These are phyloP conservation scores for Fragaria ananassa DNA, from an alignment of 306 rosid genomes.

Conservation along the genomic window DNA sequence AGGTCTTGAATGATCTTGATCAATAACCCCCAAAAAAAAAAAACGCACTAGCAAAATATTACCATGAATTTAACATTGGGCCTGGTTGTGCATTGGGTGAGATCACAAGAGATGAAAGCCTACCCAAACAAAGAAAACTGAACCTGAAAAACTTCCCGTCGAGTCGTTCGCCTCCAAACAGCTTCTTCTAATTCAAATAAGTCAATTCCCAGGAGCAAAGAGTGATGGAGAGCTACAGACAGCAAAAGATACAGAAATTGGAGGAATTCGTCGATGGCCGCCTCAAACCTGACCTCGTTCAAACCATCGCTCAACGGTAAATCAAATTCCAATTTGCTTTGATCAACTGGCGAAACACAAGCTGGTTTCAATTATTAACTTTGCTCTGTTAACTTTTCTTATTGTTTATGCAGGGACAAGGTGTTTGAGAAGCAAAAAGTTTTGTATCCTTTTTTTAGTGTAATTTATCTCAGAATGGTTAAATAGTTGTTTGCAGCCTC, in stretches of 20 bases:
- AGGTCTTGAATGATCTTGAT: too few relatives aligned
- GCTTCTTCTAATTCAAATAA: too few relatives aligned
- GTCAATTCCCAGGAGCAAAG: not conserved
- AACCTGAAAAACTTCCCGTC: too few relatives aligned
- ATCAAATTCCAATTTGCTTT: not conserved
- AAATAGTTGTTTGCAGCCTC: not conserved
- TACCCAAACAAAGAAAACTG: too few relatives aligned
- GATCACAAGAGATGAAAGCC: too few relatives aligned
- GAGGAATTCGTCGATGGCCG: constrained; percentile 86
- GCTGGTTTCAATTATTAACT: not conserved
- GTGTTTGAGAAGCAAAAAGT: constrained; percentile 85
- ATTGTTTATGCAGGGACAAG: constrained; percentile 67
- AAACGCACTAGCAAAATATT: too few relatives aligned
- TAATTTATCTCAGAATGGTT: not conserved
- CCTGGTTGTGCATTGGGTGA: too few relatives aligned
- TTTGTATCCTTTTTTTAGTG: constrained; percentile 68
- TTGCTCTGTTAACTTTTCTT: not conserved
- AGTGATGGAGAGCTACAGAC: constrained; percentile 41
- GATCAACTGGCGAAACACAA: not conserved
- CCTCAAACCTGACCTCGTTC: constrained; percentile 84
- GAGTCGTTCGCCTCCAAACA: too few relatives aligned
- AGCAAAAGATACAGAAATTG: constrained; percentile 50
- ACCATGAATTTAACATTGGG: too few relatives aligned
- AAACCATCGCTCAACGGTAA: constrained; percentile 71
- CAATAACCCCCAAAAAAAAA: too few relatives aligned